phyloP scores from a whole-genome alignment of 129 eudicot species.

The carrot (Daucus carota) region DNA sequence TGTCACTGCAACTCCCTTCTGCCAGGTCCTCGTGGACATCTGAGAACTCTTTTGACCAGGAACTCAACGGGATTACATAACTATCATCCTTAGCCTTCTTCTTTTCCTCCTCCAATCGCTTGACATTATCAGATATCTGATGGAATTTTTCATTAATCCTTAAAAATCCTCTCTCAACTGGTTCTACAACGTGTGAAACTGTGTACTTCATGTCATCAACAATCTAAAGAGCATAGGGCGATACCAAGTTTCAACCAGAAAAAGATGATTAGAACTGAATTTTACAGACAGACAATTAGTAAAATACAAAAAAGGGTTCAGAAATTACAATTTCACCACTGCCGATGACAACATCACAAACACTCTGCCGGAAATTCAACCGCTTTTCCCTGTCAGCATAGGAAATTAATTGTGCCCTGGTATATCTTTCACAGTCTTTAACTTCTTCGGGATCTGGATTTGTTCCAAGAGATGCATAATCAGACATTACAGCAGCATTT shows the following conservation, averaged over 20 bases:
- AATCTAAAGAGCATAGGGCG: conserved; percentile 27
- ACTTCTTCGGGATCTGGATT: conserved; percentile 92
- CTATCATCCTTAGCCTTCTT: conserved; percentile 76
- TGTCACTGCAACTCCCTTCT: conserved; percentile 76
- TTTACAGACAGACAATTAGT: neutral
- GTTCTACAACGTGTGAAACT: conserved; percentile 86
- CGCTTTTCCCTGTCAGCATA: conserved; percentile 48
- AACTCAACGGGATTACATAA: conserved; percentile 53
- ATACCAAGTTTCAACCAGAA: conserved; percentile 1
- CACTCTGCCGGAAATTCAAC: conserved; percentile 66
- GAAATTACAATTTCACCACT: conserved; percentile 82
- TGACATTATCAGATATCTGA: conserved; percentile 80
- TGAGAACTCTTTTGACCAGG: conserved; percentile 55
- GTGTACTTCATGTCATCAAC: conserved; percentile 95
- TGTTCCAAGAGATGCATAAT: conserved; percentile 79
- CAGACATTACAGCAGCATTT: conserved; percentile 75
- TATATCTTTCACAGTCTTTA: conserved; percentile 51
- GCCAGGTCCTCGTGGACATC: conserved; percentile 40
- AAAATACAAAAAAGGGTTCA: neutral
- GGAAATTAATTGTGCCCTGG: conserved; percentile 31
- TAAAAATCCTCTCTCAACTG: conserved; percentile 81
- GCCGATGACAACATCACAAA: conserved; percentile 87
- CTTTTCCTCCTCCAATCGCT: conserved; percentile 46
- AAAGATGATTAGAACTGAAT: neutral
- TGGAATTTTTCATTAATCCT: conserved; percentile 72